Evolutionary conservation across 2,329 filamentous ascomycete species (phyloP).

Genomic region (Ceratocystis alfenasii): DNA sequence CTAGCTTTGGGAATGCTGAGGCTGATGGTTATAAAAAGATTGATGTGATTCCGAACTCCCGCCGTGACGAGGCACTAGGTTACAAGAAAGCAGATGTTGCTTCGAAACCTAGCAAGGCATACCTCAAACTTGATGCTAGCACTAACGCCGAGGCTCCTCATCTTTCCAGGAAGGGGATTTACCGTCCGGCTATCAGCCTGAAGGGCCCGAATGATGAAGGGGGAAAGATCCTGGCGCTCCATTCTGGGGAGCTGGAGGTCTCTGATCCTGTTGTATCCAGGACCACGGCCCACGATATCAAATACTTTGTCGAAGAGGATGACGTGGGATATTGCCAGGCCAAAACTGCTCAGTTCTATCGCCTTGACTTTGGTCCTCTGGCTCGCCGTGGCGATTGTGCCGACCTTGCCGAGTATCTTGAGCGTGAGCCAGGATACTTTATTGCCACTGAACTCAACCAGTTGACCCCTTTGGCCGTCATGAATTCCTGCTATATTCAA

Average conservation of each 20-base stretch:
- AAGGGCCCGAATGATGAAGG: neutral
- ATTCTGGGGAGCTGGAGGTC: neutral
- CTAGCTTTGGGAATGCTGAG: neutral
- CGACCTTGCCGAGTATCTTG: neutral
- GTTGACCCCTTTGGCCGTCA: constrained; percentile 9
- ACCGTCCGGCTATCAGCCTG: neutral
- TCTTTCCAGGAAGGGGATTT: neutral
- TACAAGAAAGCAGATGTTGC: constrained; percentile 7
- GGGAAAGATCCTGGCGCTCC: neutral
- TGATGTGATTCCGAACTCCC: neutral
- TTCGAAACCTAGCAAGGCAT: neutral
- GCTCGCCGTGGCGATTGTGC: constrained; percentile 8
- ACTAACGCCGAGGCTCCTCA: neutral
- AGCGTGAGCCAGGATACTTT: constrained; percentile 15
- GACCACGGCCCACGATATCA: neutral
- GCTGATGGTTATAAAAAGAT: constrained; percentile 3
- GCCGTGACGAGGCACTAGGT: neutral
- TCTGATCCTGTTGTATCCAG: neutral
- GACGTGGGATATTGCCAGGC: constrained; percentile 1
- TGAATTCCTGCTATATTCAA: constrained; percentile 15
- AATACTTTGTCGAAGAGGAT: neutral
- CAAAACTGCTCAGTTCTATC: neutral
- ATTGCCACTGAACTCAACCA: constrained; percentile 9
- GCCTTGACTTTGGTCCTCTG: constrained; percentile 13
- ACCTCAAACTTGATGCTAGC: neutral